Percentiles rank a stretch among this genome's conserved stretches.
Conservation (phyloP, 2,329 filamentous ascomycete genomes). For the Xylaria multiplex region DNA sequence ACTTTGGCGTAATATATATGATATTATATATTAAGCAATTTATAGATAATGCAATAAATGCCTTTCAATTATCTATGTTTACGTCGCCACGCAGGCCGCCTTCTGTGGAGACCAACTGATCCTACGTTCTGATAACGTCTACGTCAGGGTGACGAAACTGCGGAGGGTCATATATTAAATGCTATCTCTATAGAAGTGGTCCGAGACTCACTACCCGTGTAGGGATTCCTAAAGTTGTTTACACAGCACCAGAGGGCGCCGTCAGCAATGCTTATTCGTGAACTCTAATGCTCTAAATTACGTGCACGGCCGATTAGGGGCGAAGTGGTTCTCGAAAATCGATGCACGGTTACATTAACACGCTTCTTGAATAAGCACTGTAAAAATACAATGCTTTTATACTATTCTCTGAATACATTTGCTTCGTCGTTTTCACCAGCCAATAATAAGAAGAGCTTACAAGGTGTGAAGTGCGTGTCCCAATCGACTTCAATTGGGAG, state of each 20-base stretch:
- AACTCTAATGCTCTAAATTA: neutral
- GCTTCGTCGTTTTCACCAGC: neutral
- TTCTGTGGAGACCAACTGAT: neutral
- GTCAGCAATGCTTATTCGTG: neutral
- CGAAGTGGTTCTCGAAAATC: neutral
- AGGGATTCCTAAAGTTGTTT: neutral
- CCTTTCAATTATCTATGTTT: neutral
- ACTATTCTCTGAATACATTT: too few species aligned
- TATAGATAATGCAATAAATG: neutral
- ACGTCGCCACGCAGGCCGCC: neutral
- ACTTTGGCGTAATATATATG: neutral
- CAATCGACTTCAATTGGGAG: neutral
- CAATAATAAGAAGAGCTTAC: neutral
- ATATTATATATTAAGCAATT: neutral
- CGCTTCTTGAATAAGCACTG: neutral
- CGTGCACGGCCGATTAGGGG: neutral
- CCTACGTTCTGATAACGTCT: neutral
- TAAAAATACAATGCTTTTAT: neutral
- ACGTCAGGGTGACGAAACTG: conserved; percentile 15
- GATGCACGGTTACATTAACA: neutral
- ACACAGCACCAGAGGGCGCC: neutral
- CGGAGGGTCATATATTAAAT: neutral
- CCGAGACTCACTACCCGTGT: too few species aligned
- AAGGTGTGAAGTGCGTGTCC: neutral
- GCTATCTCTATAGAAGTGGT: neutral